These are phyloP conservation scores for Penicillium sp. DNA, from an alignment of 2,329 filamentous ascomycete genomes.

Conservation along the genomic window DNA sequence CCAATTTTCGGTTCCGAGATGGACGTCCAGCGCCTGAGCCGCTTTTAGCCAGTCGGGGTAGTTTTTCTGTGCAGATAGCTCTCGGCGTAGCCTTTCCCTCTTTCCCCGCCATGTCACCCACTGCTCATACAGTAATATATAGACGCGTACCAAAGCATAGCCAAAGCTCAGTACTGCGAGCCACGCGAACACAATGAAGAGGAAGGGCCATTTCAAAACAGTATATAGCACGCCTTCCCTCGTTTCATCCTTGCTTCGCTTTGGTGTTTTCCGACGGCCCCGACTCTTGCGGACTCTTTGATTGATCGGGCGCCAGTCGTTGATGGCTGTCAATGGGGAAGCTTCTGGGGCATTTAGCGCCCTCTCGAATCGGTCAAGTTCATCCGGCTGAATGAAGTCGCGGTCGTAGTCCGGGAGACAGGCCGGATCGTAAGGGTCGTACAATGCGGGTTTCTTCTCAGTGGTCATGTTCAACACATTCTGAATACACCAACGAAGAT, in stretches of 20 bases:
- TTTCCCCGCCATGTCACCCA: conserved; percentile 84
- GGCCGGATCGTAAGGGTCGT: conserved; percentile 64
- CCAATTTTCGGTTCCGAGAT: conserved; percentile 67
- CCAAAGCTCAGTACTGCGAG: conserved; percentile 67
- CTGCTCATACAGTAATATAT: conserved; percentile 91
- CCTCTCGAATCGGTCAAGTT: conserved; percentile 74
- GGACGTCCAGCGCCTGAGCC: conserved; percentile 74
- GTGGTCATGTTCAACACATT: conserved; percentile 33
- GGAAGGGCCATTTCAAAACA: conserved; percentile 86
- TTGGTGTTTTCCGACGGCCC: conserved; percentile 44
- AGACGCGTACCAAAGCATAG: conserved; percentile 79
- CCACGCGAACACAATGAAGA: conserved; percentile 78
- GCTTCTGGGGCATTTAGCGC: conserved; percentile 80
- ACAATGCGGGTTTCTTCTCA: conserved; percentile 24
- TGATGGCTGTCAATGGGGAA: conserved; percentile 77
- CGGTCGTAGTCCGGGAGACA: conserved; percentile 74
- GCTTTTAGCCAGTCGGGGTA: conserved; percentile 82
- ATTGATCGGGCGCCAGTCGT: conserved; percentile 91
- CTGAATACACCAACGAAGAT: conserved; percentile 11
- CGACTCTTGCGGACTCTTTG: conserved; percentile 60
- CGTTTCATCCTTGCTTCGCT: conserved; percentile 79
- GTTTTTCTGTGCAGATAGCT: conserved; percentile 67
- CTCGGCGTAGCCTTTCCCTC: conserved; percentile 67
- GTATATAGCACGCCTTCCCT: conserved; percentile 89
- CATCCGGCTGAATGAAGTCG: conserved; percentile 71